Conservation (phyloP, 306 rosid genomes). For the Macrotyloma uniflorum region DNA sequence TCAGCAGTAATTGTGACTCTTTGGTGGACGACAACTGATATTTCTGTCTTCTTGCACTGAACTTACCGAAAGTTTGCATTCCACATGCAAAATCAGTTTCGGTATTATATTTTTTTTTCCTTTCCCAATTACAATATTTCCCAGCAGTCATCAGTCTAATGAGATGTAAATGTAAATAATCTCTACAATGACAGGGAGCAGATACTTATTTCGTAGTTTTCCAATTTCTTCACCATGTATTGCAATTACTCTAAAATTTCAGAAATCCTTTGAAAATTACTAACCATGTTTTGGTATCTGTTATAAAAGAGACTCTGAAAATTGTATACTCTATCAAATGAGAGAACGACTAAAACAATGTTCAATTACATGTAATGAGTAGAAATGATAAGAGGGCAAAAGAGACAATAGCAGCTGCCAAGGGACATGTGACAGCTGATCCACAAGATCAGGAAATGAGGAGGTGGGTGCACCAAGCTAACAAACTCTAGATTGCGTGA, state of each 20-base stretch:
- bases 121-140: neutral
- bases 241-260: conserved; percentile 15
- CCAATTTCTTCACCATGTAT: conserved; percentile 6
- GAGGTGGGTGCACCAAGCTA: too few species aligned
- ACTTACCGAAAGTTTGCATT: neutral
- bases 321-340: neutral
- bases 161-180: neutral
- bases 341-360: neutral
- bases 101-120: neutral
- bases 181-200: neutral
- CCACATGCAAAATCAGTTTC: neutral
- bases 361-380: too few species aligned
- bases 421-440: too few species aligned
- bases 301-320: neutral
- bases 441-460: too few species aligned
- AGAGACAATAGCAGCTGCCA: too few species aligned
- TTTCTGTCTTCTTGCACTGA: conserved; percentile 16
- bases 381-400: too few species aligned
- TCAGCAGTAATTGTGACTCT: neutral
- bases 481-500: too few species aligned
- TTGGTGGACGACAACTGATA: neutral
- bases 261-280: conserved; percentile 9
- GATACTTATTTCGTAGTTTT: neutral
- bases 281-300: neutral
- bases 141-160: neutral